phyloP scores from a whole-genome alignment of 768 basidiomycete species.

The Lactarius deliciosus region DNA sequence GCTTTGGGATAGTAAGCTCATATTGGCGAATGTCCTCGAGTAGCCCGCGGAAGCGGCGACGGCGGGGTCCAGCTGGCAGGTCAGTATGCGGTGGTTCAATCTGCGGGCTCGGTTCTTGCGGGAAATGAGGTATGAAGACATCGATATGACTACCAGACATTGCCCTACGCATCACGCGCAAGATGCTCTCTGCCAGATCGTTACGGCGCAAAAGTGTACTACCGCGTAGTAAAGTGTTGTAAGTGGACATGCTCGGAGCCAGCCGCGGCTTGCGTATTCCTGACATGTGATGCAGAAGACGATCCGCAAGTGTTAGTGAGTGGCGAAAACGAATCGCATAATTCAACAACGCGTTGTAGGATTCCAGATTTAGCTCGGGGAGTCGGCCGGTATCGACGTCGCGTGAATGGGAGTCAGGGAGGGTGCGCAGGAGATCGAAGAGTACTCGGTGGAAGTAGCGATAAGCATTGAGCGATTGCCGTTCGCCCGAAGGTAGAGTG shows the following conservation, averaged over 20 bases:
- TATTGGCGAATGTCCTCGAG: constrained; percentile 16
- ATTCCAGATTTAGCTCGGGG: constrained; percentile 41
- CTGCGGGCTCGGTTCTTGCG: background rate
- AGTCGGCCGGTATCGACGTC: constrained; percentile 18
- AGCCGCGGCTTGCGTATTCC: constrained; percentile 42
- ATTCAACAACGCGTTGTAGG: constrained; percentile 63
- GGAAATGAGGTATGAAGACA: background rate
- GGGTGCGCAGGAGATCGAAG: constrained; percentile 28
- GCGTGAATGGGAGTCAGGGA: constrained; percentile 13
- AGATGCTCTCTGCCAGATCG: constrained; percentile 42
- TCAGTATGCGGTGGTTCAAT: background rate
- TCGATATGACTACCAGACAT: constrained; percentile 26
- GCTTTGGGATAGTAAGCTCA: constrained; percentile 26
- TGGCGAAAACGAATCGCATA: constrained; percentile 64
- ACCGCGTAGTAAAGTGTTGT: constrained; percentile 59
- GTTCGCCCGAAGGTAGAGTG: constrained; percentile 19
- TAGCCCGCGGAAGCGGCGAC: background rate
- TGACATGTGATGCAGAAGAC: constrained; percentile 57
- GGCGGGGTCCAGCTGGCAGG: background rate
- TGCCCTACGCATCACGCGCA: constrained; percentile 38
- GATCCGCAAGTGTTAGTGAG: constrained; percentile 48
- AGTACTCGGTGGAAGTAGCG: constrained; percentile 37
- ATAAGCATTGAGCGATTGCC: constrained; percentile 31
- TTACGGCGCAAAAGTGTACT: constrained; percentile 50
- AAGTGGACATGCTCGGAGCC: constrained; percentile 49